These are phyloP conservation scores for Dissophora ornata DNA, from an alignment of 192 early-diverging fungal species.

Conservation along the genomic window DNA sequence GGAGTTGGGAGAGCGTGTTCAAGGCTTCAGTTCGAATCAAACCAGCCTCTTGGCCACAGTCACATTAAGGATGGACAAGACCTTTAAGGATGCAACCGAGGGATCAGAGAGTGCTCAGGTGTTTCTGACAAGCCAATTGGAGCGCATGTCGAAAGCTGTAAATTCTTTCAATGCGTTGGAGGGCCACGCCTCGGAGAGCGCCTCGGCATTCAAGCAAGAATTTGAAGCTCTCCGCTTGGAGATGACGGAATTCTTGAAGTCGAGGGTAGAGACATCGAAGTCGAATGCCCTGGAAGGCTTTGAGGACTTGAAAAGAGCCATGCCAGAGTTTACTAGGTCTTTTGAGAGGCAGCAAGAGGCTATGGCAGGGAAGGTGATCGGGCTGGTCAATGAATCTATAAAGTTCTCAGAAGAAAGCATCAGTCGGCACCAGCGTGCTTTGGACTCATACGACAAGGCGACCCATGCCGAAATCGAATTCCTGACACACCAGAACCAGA, in stretches of 20 bases:
- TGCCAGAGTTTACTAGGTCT: constrained; percentile 6
- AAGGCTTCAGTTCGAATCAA: constrained; percentile 21
- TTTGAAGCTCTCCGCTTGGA: constrained; percentile 33
- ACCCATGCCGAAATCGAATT: constrained; percentile 29
- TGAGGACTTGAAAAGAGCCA: constrained; percentile 13
- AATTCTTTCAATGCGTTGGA: constrained; percentile 10
- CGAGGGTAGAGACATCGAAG: constrained; percentile 17
- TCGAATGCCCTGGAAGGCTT: constrained; percentile 32
- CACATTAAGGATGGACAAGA: constrained; percentile 14
- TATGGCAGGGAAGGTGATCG: background rate
- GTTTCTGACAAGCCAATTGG: constrained; percentile 11
- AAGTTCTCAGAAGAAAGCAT: constrained; percentile 23
- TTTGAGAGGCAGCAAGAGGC: constrained; percentile 21
- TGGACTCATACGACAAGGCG: constrained; percentile 20
- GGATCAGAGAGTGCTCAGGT: constrained; percentile 1
- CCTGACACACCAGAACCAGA: constrained; percentile 26
- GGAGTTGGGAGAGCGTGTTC: constrained; percentile 17
- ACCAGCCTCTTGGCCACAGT: constrained; percentile 7
- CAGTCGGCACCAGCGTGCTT: constrained; percentile 9
- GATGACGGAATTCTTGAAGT: constrained; percentile 28
- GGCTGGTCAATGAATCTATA: constrained; percentile 26
- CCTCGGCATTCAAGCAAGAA: constrained; percentile 23
- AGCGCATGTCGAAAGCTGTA: constrained; percentile 18
- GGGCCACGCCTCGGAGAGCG: constrained; percentile 12
- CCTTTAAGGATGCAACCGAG: constrained; percentile 12